Base-by-base conservation (phyloP, 345 rosid genomes). In the Melaleuca quinquenervia region DNA sequence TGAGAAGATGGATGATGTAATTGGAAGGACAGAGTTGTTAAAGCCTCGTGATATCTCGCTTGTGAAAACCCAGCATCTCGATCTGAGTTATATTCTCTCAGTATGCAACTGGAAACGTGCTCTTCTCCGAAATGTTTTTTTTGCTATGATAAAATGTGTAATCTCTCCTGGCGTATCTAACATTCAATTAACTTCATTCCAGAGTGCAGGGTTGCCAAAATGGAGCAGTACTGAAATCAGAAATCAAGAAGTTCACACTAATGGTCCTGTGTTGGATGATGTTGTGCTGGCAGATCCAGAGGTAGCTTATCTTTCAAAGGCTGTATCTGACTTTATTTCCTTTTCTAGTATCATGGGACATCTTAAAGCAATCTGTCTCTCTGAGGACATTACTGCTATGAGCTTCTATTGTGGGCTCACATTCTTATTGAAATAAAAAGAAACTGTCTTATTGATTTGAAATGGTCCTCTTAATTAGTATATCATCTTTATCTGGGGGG, bases 1-100 rank as follows among this genome's bases (percentile, higher is more conserved):
- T 84, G 94, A 96, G 91, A 97, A 95, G 84, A 85, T 97, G 89
- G 99, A 97, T 55, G 99, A 96, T 85, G 84, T 97, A 85, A 93
- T 97, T 88, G 99, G 99, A 84, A 91, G 96, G 86, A 92, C 96
- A 44, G 96, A 95, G 84, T 89, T 97, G 86, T 90, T 97, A 62
- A 93, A 88, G 87, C 95, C 91, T 41, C 95, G 99, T 62, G 99
- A 96, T 89, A 93, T 97, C 89, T 97, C 98, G 26, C 92, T 97
- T 53, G 98, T 97, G 91, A 97, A 97, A 91, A 97, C 99, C 56
- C 98, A 96, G 95, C 99, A 96, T 90, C 96, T 96, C 90, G 98
- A 97, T 87, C 98, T 97, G 87, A 87, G 91, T 90, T 97, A 94
- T 88, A 88, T 97, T 84, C 89, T 94, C 88, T 91, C 94, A 62